Base-by-base conservation (phyloP, 1,284 basidiomycete species). In the Thecaphora frezii region DNA sequence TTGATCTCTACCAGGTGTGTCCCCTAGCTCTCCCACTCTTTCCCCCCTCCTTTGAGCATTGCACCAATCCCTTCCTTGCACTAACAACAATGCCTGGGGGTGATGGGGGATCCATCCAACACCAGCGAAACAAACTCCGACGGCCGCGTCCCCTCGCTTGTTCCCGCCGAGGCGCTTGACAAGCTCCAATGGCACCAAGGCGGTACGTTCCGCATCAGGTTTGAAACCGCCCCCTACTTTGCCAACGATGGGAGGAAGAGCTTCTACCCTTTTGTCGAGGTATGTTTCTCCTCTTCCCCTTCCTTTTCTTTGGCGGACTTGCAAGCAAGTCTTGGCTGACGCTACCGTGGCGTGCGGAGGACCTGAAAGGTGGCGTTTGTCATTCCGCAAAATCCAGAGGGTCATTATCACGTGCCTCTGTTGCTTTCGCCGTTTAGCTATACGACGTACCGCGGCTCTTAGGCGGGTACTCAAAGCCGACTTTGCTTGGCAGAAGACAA, bases 191-290 rank as follows among this genome's bases (percentile, higher is more conserved):
- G 33, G 33, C 4, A 7, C 8, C 10, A 36, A 4, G 33, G 33
- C 16, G 33, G 33, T 36, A 12, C 16, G 33, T 36, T 36, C 82
- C 92, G 90, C 81, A 86, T 94, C 70, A 83, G 86, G 5, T 94
- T 96, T 82, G 85, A 86, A 74, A 90, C 89, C 0, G 88, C 87
- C 53, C 84, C 86, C 5, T 93, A 94, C 78, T 94, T 93, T 76
- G 85, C 86, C 28, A 79, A 75, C 22, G 84, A 83, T 0, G 83
- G 82, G 2, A 83, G 86, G 43, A 81, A 85, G 51, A 88, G 86
- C 18, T 93, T 96, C 74, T 94, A 92, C 81, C 92, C 92, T 1
- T 87, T 86, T 83, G 87, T 92, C 5, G 90, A 93, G 84, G 90
- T 90, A 67, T n/a, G 16, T 23, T 10, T 19, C 19, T 14, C 5